Evolutionary conservation across 139 green algal genomes (phyloP), one percentile per base, ranked within the genome.

Genomic region (Pleodorina starrii): DNA sequence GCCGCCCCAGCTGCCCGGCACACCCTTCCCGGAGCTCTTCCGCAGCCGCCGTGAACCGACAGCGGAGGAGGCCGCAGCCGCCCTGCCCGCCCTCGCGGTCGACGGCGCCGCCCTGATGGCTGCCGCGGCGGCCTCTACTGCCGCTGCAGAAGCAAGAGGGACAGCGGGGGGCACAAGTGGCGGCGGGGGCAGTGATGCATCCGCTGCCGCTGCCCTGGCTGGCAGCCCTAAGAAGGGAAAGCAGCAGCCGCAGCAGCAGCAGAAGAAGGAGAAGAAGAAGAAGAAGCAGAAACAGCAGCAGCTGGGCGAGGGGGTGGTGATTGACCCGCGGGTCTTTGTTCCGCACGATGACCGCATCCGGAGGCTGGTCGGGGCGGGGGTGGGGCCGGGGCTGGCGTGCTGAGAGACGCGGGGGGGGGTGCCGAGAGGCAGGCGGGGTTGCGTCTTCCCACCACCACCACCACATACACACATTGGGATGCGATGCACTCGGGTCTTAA

Each of bases 1-100:
- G n/a, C n/a, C n/a, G n/a, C n/a, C n/a, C n/a, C n/a, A n/a, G n/a
- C n/a, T n/a, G n/a, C n/a, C n/a, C 12, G 81, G 81, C 0, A 77
- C 27, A 2, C 66, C 82, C 66, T 88, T 88, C 66, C 43, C 82
- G 5, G 82, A 88, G 23, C 29, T 32, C n/a, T 88, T 88, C 66
- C 82, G 82, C 9, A 5, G 23, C 19, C 63, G 82, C 32, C 82
- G 82, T 21, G 46, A 29, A 11, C 82, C 82, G 21, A 1, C 63
- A 5, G 29, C 17, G 21, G 66, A 43, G 32, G 43, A 25, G 44
- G 82, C 82, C 6, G 82, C 82, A 0, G 66, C 82, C n/a, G 66
- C 66, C 2, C 63, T 88, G 44, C 66, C 82, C 0, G 35, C 25
- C 0, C 82, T 88, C 6, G 82, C 82, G 16, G 60, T 77, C 5